These are phyloP conservation scores for Barnettozyma pratensis DNA, from an alignment of 805 yeast species.

Conservation along the genomic window DNA sequence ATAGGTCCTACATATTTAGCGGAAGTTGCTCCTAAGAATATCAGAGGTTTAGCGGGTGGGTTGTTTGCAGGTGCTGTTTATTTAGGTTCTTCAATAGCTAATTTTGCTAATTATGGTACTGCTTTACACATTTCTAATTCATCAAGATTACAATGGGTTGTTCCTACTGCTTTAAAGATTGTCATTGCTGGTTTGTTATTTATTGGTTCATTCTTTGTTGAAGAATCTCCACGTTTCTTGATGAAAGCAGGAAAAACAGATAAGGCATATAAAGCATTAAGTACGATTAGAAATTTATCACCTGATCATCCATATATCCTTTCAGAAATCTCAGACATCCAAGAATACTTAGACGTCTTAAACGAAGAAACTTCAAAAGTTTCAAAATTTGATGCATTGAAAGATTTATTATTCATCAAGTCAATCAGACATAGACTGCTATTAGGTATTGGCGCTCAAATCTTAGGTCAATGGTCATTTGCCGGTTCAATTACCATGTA, in stretches of 20 bases:
- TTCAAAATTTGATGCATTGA: constrained; percentile 23
- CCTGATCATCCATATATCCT: constrained; percentile 44
- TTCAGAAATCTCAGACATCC: constrained; percentile 46
- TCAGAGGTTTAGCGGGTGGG: constrained; percentile 48
- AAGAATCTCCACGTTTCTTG: constrained; percentile 46
- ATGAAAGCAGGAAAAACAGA: constrained; percentile 36
- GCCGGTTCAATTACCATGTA: constrained; percentile 52
- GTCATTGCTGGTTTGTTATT: constrained; percentile 43
- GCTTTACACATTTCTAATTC: constrained; percentile 36
- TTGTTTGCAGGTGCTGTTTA: constrained; percentile 55
- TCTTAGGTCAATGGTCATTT: constrained; percentile 57
- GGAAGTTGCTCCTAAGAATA: constrained; percentile 47
- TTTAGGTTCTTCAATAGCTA: constrained; percentile 45
- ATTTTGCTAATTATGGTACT: constrained; percentile 48
- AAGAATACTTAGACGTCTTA: constrained; percentile 32
- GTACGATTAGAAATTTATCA: constrained; percentile 40
- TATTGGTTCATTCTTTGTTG: constrained; percentile 37
- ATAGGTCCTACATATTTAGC: constrained; percentile 51
- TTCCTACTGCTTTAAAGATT: constrained; percentile 45
- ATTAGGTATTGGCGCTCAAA: constrained; percentile 38
- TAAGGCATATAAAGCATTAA: constrained; percentile 36
- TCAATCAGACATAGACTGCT: constrained; percentile 43
- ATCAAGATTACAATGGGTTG: constrained; percentile 43
- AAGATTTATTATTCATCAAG: constrained; percentile 32
- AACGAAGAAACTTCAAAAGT: constrained; percentile 22